phyloP scores from a whole-genome alignment of 129 eudicot species.

The Centrapalus pauciflorus region DNA sequence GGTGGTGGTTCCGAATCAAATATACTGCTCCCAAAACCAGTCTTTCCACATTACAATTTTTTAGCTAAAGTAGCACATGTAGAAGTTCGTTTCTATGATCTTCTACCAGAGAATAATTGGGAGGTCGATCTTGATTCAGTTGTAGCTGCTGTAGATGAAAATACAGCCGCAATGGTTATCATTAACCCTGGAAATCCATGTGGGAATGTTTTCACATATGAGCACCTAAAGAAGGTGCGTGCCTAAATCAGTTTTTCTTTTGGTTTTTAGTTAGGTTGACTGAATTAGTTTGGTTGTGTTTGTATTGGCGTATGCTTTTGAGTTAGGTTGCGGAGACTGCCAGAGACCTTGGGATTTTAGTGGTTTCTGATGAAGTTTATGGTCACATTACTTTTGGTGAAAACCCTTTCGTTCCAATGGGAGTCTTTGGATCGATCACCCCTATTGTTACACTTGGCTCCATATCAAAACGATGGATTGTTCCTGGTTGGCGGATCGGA shows the following conservation, averaged over 20 bases:
- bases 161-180: constrained; percentile 53
- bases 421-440: constrained; percentile 52
- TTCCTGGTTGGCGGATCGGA: constrained; percentile 83
- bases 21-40: constrained; percentile 50
- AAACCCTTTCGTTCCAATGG: constrained; percentile 71
- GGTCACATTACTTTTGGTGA: constrained; percentile 56
- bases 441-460: constrained; percentile 66
- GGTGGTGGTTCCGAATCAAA: constrained; percentile 43
- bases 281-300: too few species aligned
- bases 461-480: constrained; percentile 66
- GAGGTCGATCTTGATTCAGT: constrained; percentile 46
- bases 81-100: constrained; percentile 46
- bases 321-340: constrained; percentile 76
- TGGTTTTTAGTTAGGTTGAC: too few species aligned
- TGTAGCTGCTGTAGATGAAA: constrained; percentile 48
- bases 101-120: constrained; percentile 47
- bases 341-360: constrained; percentile 51
- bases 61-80: constrained; percentile 27
- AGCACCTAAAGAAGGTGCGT: constrained; percentile 49
- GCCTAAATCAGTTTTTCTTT: too few species aligned
- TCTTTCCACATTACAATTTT: constrained; percentile 42
- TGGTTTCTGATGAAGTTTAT: constrained; percentile 75
- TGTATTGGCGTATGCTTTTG: too few species aligned
- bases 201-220: too few species aligned
- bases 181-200: too few species aligned